Evolutionary conservation across 2,329 filamentous ascomycete genomes (phyloP).

Genomic region (Exophiala calicioides): DNA sequence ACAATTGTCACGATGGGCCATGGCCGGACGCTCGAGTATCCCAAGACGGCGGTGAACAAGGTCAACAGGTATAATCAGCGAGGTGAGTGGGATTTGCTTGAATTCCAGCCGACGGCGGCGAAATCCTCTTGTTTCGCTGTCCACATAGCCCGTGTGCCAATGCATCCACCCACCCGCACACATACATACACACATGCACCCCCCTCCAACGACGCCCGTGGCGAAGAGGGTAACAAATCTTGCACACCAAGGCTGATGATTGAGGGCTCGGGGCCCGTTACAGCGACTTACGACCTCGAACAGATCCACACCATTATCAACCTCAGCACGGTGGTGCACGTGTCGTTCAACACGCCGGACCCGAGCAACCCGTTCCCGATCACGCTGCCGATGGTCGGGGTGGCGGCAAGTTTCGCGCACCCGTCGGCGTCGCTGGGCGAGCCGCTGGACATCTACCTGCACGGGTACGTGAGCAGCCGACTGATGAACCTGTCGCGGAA

Average conservation of each 20-base stretch:
- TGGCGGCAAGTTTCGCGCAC: constrained; percentile 69
- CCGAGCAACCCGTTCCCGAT: constrained; percentile 68
- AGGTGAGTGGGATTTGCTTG: constrained; percentile 48
- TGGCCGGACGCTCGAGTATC: constrained; percentile 52
- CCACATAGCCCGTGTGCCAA: background rate
- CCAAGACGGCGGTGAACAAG: constrained; percentile 63
- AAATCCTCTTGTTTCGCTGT: background rate
- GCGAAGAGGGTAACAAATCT: background rate
- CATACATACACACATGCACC: too few relatives aligned
- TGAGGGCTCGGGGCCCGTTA: background rate
- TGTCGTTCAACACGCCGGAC: constrained; percentile 67
- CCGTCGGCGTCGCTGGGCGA: constrained; percentile 63
- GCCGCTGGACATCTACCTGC: constrained; percentile 74
- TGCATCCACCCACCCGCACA: too few relatives aligned
- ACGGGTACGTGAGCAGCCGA: constrained; percentile 78
- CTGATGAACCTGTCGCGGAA: constrained; percentile 75
- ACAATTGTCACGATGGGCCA: constrained; percentile 21
- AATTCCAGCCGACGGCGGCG: background rate
- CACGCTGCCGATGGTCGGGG: constrained; percentile 81
- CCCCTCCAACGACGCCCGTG: too few relatives aligned
- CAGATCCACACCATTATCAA: constrained; percentile 77
- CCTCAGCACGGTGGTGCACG: constrained; percentile 69
- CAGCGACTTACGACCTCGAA: constrained; percentile 68
- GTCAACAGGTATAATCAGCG: constrained; percentile 67
- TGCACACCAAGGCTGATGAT: background rate